Evolutionary conservation across 768 basidiomycete genomes (phyloP).

Genomic region (Candolleomyces efflorescens): DNA sequence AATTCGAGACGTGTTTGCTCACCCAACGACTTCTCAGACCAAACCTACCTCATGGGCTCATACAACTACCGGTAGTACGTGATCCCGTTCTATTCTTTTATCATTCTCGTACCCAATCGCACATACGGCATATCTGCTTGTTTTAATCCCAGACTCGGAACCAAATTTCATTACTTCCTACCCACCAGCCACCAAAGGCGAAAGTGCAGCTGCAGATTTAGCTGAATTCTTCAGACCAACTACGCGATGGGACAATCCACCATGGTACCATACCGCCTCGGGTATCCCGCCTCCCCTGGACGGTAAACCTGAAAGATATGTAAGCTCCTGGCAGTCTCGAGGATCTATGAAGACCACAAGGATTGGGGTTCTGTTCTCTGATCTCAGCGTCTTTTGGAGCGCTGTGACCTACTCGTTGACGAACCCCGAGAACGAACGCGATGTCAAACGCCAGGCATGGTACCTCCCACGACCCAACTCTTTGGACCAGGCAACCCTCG

Average conservation of each 20-base stretch:
- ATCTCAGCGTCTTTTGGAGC: conserved; percentile 49
- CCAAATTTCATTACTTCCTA: conserved; percentile 18
- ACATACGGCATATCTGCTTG: conserved; percentile 25
- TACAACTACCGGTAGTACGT: conserved; percentile 19
- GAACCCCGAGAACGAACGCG: conserved; percentile 25
- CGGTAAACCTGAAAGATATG: conserved; percentile 20
- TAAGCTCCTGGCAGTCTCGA: conserved; percentile 23
- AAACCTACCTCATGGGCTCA: conserved; percentile 23
- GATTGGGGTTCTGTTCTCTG: conserved; percentile 40
- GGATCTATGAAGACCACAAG: conserved; percentile 26
- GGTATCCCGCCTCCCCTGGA: conserved; percentile 27
- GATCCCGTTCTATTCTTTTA: conserved; percentile 16
- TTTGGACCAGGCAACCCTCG: conserved; percentile 27
- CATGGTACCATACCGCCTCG: conserved; percentile 30
- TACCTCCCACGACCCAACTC: conserved; percentile 37
- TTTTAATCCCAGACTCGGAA: conserved; percentile 8
- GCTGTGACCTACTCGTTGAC: conserved; percentile 32
- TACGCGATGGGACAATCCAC: conserved; percentile 35
- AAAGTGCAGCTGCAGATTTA: conserved; percentile 32
- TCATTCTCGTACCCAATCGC: conserved; percentile 31
- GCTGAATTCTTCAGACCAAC: conserved; percentile 40
- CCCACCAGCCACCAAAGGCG: conserved; percentile 16
- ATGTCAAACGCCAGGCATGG: conserved; percentile 29
- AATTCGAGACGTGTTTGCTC: not conserved
- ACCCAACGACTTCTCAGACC: conserved; percentile 13